These are phyloP conservation scores for Beauveria rudraprayagi DNA, from an alignment of 2,329 filamentous ascomycete genomes.

Conservation along the genomic window DNA sequence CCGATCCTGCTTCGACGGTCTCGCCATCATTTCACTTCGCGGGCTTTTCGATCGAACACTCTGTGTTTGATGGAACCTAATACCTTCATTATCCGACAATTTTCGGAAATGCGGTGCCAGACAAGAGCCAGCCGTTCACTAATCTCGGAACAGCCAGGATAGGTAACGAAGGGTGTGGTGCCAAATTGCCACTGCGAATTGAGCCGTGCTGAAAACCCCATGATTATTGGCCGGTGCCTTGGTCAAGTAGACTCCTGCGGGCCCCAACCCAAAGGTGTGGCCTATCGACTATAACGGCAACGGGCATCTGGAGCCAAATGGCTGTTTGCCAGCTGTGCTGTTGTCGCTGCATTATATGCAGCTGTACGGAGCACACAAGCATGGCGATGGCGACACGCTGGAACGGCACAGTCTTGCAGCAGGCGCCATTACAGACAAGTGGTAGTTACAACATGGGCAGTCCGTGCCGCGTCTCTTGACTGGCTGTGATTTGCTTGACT, in stretches of 20 bases:
- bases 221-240: constrained; percentile 9
- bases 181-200: neutral
- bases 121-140: constrained; percentile 2
- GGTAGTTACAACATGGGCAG: too few relatives aligned
- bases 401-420: neutral
- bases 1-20: neutral
- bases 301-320: neutral
- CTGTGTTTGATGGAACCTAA: neutral
- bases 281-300: neutral
- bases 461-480: neutral
- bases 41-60: neutral
- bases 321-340: neutral
- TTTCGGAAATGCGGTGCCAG: constrained; percentile 5
- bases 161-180: neutral
- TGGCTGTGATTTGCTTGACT: neutral
- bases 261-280: neutral
- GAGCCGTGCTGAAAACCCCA: neutral
- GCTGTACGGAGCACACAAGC: neutral
- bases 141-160: constrained; percentile 1
- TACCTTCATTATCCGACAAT: neutral
- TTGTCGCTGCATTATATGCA: neutral
- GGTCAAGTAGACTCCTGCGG: constrained; percentile 3
- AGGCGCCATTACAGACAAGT: neutral
- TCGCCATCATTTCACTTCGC: neutral
- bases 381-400: neutral